Base-by-base conservation (phyloP, 805 yeast species). In the Wickerhamiella parazyma region DNA sequence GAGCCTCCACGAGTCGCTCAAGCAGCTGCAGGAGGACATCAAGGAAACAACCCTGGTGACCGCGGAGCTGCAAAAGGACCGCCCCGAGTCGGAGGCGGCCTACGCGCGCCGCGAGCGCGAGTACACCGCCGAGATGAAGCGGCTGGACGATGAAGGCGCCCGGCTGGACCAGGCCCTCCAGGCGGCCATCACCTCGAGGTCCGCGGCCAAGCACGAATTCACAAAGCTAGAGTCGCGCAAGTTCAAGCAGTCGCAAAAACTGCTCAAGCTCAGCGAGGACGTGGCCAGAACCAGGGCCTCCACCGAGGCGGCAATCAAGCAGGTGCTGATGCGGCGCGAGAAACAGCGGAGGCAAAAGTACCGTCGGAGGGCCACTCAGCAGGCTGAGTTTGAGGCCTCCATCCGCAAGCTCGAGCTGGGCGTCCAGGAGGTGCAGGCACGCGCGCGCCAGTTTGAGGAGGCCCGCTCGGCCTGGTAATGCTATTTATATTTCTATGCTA, bases 1-100 rank as follows among this genome's bases (percentile, higher is more conserved):
- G 35, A 68, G 73, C 33, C 56, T 76, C 47, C 68, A 74, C 34
- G 70, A 66, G 35, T 62, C 64, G 2, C 33, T 18, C 2, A 33
- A 25, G 26, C 44, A 60, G 49, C 56, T 47, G 29, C 64, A 63
- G 19, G 70, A 68, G 49, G 61, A 69, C 48, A 56, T 56, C 21
- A 49, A 48, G 24, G 52, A 50, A 41, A 52, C 50, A 36, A 33
- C 46, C 6, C 24, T 38, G 9, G 46, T 33, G 7, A 45, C 44
- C 11, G 38, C 18, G 3, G 40, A 31, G 22, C 46, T 46, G 22
- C 49, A 50, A 19, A 26, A 19, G 11, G 31, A 41, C 41, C 36
- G 16, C n/a, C 41, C 48, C 9, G 41, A 42, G 18, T 35, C 48
- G 6, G 38, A 34, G 17, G 34, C 38, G 10, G 46, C 26, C 3